phyloP scores from a whole-genome alignment of 2,329 filamentous ascomycete genomes.

The Claviceps sp. region DNA sequence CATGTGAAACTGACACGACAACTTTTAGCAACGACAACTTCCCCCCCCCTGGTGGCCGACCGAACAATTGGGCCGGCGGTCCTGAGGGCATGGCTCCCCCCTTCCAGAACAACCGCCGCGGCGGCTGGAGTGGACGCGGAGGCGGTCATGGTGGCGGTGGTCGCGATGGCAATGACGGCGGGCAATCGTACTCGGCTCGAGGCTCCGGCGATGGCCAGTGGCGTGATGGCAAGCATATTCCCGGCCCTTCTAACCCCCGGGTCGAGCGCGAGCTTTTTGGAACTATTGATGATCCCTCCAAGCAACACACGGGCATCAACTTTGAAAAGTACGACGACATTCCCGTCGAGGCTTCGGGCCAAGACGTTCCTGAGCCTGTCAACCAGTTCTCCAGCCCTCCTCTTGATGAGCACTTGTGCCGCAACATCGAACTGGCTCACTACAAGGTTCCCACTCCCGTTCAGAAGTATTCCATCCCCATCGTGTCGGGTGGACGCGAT shows the following conservation, averaged over 20 bases:
- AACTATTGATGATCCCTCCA: constrained; percentile 76
- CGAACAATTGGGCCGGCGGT: constrained; percentile 21
- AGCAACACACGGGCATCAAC: constrained; percentile 98
- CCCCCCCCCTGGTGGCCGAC: constrained; percentile 17
- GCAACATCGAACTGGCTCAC: constrained; percentile 85
- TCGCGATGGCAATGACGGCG: constrained; percentile 32
- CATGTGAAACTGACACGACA: neutral
- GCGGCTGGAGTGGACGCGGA: constrained; percentile 21
- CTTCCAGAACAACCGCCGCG: constrained; percentile 17
- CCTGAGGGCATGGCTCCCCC: constrained; percentile 7
- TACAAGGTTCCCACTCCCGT: constrained; percentile 96
- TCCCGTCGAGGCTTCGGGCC: constrained; percentile 90
- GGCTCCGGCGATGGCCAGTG: constrained; percentile 93
- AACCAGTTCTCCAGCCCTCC: constrained; percentile 86
- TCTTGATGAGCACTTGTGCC: constrained; percentile 82
- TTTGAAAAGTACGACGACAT: constrained; percentile 99
- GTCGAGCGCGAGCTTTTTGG: constrained; percentile 94
- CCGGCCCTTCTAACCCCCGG: constrained; percentile 77
- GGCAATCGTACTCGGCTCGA: constrained; percentile 44
- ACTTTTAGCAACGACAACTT: constrained; percentile 4
- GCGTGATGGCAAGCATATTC: constrained; percentile 92
- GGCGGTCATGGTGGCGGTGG: constrained; percentile 20
- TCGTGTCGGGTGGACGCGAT: constrained; percentile 95
- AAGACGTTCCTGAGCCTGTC: constrained; percentile 85
- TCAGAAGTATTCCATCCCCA: constrained; percentile 98